These are phyloP conservation scores for Fonsecaea monophora DNA, from an alignment of 2,329 filamentous ascomycete species.

Conservation along the genomic window DNA sequence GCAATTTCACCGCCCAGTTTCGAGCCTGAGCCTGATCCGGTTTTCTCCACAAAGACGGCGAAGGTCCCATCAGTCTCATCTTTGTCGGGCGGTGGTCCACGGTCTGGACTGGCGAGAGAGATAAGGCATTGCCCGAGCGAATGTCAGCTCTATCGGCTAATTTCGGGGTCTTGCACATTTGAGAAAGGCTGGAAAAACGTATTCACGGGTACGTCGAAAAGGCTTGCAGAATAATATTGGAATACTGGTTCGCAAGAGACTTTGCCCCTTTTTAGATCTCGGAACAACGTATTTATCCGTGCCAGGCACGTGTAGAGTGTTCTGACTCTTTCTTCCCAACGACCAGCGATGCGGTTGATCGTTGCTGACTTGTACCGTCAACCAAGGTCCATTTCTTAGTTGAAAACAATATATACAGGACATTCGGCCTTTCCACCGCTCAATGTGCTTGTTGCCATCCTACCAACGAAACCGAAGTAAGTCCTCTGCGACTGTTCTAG, in stretches of 20 bases:
- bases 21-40: constrained; percentile 14
- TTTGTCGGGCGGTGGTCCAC: no score
- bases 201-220: background rate
- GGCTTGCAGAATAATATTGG: background rate
- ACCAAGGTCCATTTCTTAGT: background rate
- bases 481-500: background rate
- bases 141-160: background rate
- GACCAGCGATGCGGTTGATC: background rate
- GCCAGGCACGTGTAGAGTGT: background rate
- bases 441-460: background rate
- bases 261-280: background rate
- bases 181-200: constrained; percentile 3
- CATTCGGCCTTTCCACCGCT: background rate
- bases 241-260: background rate
- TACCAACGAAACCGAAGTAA: background rate
- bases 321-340: background rate
- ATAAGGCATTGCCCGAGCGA: background rate
- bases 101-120: background rate
- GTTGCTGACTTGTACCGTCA: background rate
- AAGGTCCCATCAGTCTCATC: constrained; percentile 10
- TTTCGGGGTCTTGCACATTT: background rate
- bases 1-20: constrained; percentile 10
- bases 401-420: constrained; percentile 5
- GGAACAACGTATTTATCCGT: constrained; percentile 1
- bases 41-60: constrained; percentile 12